Conservation (phyloP, 352 stramenopile species). For the Albugo candida region DNA sequence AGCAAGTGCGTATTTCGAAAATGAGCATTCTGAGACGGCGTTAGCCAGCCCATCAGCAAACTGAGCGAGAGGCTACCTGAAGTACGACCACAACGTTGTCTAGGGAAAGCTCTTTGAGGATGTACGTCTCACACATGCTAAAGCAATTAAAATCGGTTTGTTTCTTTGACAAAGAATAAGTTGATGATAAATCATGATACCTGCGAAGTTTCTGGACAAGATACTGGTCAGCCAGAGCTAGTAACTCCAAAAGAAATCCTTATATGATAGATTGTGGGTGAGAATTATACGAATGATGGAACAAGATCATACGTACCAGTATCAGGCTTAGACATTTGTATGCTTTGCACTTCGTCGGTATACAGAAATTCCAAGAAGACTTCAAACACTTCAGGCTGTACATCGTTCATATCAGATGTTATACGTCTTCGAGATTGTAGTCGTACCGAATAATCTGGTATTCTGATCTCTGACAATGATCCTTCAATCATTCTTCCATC, state of each 20-base stretch:
- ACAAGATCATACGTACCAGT: conserved; percentile 14
- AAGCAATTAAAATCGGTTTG: not conserved
- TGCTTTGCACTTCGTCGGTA: conserved; percentile 46
- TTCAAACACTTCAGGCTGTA: conserved; percentile 54
- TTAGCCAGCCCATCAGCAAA: not conserved
- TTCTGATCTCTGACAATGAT: conserved; percentile 33
- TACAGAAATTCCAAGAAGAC: conserved; percentile 81
- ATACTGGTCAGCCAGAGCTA: conserved; percentile 74
- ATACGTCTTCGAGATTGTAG: not conserved
- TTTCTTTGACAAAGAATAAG: not conserved
- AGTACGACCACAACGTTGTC: conserved; percentile 64
- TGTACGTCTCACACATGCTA: conserved; percentile 51
- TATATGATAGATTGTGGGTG: conserved; percentile 2
- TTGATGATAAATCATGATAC: conserved; percentile 11
- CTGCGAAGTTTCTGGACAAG: conserved; percentile 36
- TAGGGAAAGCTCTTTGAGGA: conserved; percentile 44
- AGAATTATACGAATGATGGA: not conserved
- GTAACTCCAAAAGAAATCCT: conserved; percentile 70
- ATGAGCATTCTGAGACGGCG: conserved; percentile 30
- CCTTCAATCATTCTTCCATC: conserved; percentile 74
- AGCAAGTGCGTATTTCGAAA: conserved; percentile 43
- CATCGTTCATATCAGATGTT: not conserved
- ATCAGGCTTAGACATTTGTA: conserved; percentile 17
- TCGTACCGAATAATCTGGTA: conserved; percentile 48
- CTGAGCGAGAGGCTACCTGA: conserved; percentile 13